Evolutionary conservation across 768 basidiomycete genomes (phyloP), one percentile per base, ranked within the genome.

Genomic region (Boletus vermiculosoides): DNA sequence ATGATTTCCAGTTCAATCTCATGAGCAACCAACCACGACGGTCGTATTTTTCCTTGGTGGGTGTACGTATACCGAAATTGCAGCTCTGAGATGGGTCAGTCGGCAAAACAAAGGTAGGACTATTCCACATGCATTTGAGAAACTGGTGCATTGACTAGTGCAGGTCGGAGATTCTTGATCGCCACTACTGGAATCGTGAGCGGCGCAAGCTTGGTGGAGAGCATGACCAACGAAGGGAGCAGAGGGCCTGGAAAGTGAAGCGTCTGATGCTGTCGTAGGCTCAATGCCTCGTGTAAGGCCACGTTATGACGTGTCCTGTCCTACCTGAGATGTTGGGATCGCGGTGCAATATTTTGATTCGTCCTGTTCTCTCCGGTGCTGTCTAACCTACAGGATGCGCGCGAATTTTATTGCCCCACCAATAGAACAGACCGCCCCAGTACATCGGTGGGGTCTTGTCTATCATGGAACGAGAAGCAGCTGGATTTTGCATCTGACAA

Each of bases 41-140:
- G 83, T 96, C 18, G 90, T 99, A 11, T 97, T 98, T 75, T 98
- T 98, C 83, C 74, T 98, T 33, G 97, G 97, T 28, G 97, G 96
- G 5, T 94, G 94, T 71, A 99, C 97, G 13, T 97, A 92, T 65
- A 96, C 96, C 10, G 97, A 98, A 76, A 94, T 98, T 57, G 88
- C 97, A 37, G 96, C 96, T 7, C 71, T 99, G 62, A 80, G 97
- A 69, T 97, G 94, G 93, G 88, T 96, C 66, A 82, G 85, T 54
- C 83, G 87, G 63, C 93, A 94, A 71, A 88, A 88, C 62, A 83
- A 81, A 80, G 95, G 93, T 85, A 66, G 73, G 30, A 50, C 4
- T n/a, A 44, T 4, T 56, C 13, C 51, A 52, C n/a, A 12, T 6
- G 2, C 2, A 4, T 31, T 33, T 31, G 36, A 20, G 39, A 48